Percentiles rank a stretch among this genome's conserved stretches.
These are phyloP conservation scores for Boeremia lycopersici DNA, from an alignment of 2,329 filamentous ascomycete species.

Conservation along the genomic window DNA sequence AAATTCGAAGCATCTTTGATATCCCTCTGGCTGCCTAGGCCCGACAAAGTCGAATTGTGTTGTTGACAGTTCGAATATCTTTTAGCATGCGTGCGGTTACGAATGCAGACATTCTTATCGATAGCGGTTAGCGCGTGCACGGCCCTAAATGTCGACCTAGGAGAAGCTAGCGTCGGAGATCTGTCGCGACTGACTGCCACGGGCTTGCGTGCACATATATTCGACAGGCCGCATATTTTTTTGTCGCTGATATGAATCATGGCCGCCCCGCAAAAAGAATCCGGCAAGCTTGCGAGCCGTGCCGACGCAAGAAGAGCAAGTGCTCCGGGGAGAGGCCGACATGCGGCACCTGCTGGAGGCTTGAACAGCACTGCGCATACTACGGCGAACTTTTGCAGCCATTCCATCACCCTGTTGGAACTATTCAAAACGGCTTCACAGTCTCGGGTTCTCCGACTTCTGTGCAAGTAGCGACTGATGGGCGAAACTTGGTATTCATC, in stretches of 20 bases:
- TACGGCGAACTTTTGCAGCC: background rate
- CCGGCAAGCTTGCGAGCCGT: slow-evolving; percentile 5
- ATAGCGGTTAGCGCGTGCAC: no score
- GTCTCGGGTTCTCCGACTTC: background rate
- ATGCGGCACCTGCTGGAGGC: slow-evolving; percentile 3
- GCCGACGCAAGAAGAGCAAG: slow-evolving; percentile 6
- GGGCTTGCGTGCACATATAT: no score
- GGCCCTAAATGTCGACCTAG: no score
- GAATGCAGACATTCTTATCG: no score
- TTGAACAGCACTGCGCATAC: background rate
- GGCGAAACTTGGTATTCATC: background rate
- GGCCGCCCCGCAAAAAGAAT: slow-evolving; percentile 1
- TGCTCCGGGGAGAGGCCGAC: slow-evolving; percentile 3
- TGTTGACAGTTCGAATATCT: no score
- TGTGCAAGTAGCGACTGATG: background rate
- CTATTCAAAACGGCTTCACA: background rate
- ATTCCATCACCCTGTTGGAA: background rate
- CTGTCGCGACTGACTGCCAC: no score
- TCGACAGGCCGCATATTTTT: no score
- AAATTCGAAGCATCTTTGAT: no score
- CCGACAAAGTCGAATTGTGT: no score
- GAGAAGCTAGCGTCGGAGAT: no score
- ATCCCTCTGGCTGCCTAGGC: no score
- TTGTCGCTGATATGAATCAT: background rate
- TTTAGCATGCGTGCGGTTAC: no score